Evolutionary conservation across 495 filamentous ascomycete species (phyloP), one percentile per base, ranked within the genome.

Genomic region (Collariella sp.): DNA sequence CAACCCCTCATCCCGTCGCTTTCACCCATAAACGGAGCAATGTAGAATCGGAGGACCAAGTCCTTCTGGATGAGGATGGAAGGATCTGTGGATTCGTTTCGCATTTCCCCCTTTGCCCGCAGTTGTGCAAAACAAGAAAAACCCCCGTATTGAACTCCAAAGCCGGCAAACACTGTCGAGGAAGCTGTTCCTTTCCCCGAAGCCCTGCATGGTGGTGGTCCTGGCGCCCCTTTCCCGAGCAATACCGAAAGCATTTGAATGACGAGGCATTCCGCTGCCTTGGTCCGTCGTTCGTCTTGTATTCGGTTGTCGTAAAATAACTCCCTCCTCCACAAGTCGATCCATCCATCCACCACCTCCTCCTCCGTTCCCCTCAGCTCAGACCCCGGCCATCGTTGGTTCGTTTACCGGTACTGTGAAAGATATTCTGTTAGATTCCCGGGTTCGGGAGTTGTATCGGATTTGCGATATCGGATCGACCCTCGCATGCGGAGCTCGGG

Each of bases 331-430:
- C 49, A 1, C 5, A 31, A 10, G 23, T 36, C 26, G 6, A 33
- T 31, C 35, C 52, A 40, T 46, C 42, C 35, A 41, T 29, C 20
- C 45, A 6, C 42, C 57, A 1, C 40, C 36, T 43, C 52, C 26
- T 43, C 59, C 36, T 12, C 20, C 26, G 35, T 9, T 41, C 40
- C 42, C 51, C 20, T 18, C 3, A 56, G 16, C 36, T 48, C 40
- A 46, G 18, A 24, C n/a, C 38, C 12, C 22, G 29, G n/a, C 40
- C 35, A 26, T n/a, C 48, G 34, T 46, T 16, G 34, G 19, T 31
- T 54, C 22, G 42, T 62, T 67, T 67, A 67, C 57, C 64, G 64
- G 64, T 67, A 63, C 64, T 67, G 48, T 55, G n/a, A 24, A 29
- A 35, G n/a, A 10, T 7, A 5, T 2, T 34, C 11, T 9, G 36